Conservation (phyloP, 768 basidiomycete genomes). For the Agrocybe pediades region DNA sequence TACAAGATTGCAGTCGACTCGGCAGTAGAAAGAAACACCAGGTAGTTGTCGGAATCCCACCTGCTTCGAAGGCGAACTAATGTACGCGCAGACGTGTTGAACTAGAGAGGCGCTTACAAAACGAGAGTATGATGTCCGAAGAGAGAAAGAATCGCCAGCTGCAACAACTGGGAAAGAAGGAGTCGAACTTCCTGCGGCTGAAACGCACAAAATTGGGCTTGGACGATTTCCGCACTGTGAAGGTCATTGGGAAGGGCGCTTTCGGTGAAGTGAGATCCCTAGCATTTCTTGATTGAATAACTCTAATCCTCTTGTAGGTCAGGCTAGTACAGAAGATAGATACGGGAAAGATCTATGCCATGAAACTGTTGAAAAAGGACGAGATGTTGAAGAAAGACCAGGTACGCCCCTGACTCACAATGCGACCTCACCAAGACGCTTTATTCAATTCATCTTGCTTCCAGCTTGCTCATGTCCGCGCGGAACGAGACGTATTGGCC, state of each 20-base stretch:
- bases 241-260: conserved; percentile 98
- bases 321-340: conserved; percentile 95
- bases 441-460: not conserved
- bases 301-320: conserved; percentile 44
- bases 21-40: conserved; percentile 90
- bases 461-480: conserved; percentile 95
- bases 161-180: conserved; percentile 81
- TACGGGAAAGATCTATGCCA: conserved; percentile 97
- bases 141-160: conserved; percentile 87
- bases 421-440: not conserved
- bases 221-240: conserved; percentile 93
- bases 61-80: not conserved
- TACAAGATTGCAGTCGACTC: conserved; percentile 97
- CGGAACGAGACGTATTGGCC: conserved; percentile 94
- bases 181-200: conserved; percentile 86
- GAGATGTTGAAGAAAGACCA: conserved; percentile 99
- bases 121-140: conserved; percentile 70
- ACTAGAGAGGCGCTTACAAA: conserved; percentile 77
- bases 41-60: conserved; percentile 46
- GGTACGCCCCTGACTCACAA: conserved; percentile 42
- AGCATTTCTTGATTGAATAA: not conserved
- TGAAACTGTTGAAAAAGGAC: conserved; percentile 96
- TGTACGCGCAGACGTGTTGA: conserved; percentile 70
- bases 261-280: conserved; percentile 89
- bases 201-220: conserved; percentile 88